Percentiles rank a stretch among this genome's conserved stretches.
phyloP scores from a whole-genome alignment of 129 eudicot genomes.

The Lactuca saligna region DNA sequence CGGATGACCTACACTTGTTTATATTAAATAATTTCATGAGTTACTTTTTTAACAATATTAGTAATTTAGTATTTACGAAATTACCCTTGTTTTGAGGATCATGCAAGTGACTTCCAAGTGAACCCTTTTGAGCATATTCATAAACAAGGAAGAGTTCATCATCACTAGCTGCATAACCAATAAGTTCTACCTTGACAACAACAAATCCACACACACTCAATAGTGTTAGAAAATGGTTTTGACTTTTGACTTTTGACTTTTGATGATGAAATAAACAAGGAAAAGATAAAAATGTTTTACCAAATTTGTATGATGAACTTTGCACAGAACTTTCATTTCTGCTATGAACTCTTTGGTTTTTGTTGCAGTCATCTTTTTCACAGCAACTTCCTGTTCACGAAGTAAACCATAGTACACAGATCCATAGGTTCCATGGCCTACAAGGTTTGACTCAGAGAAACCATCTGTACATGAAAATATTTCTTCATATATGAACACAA shows the following conservation, averaged over 20 bases:
- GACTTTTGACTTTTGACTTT: too few species aligned
- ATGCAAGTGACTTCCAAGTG: slow-evolving; percentile 80
- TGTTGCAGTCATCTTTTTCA: slow-evolving; percentile 83
- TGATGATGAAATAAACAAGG: too few species aligned
- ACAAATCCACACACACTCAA: slow-evolving; percentile 39
- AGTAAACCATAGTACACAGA: slow-evolving; percentile 88
- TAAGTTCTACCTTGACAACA: slow-evolving; percentile 88
- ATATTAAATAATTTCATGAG: background rate
- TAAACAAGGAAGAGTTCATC: slow-evolving; percentile 89
- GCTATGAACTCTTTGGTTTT: slow-evolving; percentile 84
- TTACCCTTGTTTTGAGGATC: slow-evolving; percentile 91
- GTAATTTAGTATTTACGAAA: too few species aligned
- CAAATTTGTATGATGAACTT: slow-evolving; percentile 96
- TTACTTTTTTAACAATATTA: background rate
- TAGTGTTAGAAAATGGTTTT: background rate
- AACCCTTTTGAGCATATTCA: slow-evolving; percentile 93
- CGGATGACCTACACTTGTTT: slow-evolving; percentile 61
- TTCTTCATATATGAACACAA: slow-evolving; percentile 70
- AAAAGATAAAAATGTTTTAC: slow-evolving; percentile 33
- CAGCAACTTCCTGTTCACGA: slow-evolving; percentile 90
- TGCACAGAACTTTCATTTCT: slow-evolving; percentile 96
- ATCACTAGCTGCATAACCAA: slow-evolving; percentile 83
- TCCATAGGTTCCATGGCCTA: slow-evolving; percentile 98
- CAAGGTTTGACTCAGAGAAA: slow-evolving; percentile 76
- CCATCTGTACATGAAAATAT: slow-evolving; percentile 63